Evolutionary conservation across 164 flowering plant species (phyloP).

Genomic region (Santalum album): DNA sequence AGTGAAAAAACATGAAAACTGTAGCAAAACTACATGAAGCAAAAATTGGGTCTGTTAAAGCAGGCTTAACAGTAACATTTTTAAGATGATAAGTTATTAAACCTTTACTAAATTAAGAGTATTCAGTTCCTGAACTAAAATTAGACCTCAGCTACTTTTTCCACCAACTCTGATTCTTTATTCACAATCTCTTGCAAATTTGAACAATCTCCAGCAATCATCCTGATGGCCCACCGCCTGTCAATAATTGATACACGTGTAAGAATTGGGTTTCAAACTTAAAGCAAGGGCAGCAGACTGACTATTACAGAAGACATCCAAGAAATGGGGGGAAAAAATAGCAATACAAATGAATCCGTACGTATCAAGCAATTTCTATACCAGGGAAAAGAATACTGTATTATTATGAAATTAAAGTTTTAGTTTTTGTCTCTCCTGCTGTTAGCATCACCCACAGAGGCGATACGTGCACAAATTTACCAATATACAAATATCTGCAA

Average conservation of each 20-base stretch:
- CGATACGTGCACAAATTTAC: no score
- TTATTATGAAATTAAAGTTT: no score
- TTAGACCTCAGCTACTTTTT: conserved; percentile 78
- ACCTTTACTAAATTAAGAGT: conserved; percentile 30
- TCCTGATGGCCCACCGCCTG: conserved; percentile 91
- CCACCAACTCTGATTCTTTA: conserved; percentile 78
- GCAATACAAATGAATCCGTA: no score
- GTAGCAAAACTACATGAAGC: not conserved
- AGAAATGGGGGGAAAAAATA: no score
- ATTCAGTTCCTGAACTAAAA: conserved; percentile 33
- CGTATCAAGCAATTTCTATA: no score
- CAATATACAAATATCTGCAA: no score
- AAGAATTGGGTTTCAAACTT: not conserved
- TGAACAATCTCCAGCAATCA: conserved; percentile 35
- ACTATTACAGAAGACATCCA: no score
- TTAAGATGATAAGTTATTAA: conserved; percentile 18
- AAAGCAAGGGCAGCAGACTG: no score
- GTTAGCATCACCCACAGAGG: not conserved
- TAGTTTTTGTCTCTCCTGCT: not conserved
- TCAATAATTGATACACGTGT: conserved; percentile 10
- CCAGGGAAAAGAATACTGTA: no score
- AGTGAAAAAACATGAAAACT: not conserved
- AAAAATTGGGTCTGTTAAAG: not conserved
- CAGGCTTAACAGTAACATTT: not conserved
- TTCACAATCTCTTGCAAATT: conserved; percentile 42